These are phyloP conservation scores for Nicotiana knightiana DNA, from an alignment of 257 asterid species.

Conservation along the genomic window DNA sequence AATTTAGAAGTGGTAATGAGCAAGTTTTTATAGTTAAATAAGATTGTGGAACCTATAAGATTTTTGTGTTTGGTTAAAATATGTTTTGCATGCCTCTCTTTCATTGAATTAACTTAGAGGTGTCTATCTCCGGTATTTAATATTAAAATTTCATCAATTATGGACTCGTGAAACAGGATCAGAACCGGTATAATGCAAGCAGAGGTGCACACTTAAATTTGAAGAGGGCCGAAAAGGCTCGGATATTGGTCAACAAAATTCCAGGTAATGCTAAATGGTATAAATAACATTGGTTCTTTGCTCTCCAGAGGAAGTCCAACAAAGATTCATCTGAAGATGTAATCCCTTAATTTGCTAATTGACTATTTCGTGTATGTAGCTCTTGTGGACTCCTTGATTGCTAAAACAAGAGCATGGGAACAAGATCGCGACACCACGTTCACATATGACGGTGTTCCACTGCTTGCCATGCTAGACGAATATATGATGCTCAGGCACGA, in stretches of 20 bases:
- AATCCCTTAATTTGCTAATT: background rate
- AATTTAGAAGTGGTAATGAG: background rate
- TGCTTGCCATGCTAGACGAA: constrained; percentile 61
- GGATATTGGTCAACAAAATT: constrained; percentile 52
- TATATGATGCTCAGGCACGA: constrained; percentile 52
- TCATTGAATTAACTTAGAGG: background rate
- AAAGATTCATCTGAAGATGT: background rate
- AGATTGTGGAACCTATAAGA: background rate
- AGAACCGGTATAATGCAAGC: constrained; percentile 66
- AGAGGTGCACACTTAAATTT: constrained; percentile 74
- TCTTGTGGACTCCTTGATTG: constrained; percentile 63
- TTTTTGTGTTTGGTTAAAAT: background rate
- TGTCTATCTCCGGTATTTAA: background rate
- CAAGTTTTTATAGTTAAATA: background rate
- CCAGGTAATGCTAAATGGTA: constrained; percentile 36
- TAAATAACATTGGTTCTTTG: background rate
- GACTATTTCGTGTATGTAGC: constrained; percentile 19
- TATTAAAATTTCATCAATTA: background rate
- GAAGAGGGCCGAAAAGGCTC: constrained; percentile 77
- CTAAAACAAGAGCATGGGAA: constrained; percentile 65
- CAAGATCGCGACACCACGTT: constrained; percentile 49
- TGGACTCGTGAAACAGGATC: constrained; percentile 42
- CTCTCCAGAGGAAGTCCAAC: background rate
- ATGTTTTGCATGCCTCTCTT: background rate
- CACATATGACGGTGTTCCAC: constrained; percentile 70